Percentiles rank a stretch among this genome's conserved stretches.
phyloP scores from a whole-genome alignment of 2,329 filamentous ascomycete species.

The Colletotrichum gloeosporioides region DNA sequence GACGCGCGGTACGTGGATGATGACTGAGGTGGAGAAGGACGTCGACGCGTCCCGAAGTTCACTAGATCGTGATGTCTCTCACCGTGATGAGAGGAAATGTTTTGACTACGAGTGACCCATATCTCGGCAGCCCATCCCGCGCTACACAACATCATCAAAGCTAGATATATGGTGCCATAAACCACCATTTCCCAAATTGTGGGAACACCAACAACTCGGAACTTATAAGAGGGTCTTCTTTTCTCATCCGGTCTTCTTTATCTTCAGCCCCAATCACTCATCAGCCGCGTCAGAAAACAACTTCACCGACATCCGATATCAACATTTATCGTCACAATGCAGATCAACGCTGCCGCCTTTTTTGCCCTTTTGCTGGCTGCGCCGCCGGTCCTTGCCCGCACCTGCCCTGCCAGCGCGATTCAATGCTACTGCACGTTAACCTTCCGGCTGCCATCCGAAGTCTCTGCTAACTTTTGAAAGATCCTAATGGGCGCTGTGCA shows the following conservation, averaged over 20 bases:
- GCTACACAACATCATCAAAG: not conserved
- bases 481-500: not conserved
- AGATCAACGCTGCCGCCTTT: not conserved
- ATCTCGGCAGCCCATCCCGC: not conserved
- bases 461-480: not conserved
- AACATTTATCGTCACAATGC: not conserved
- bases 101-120: not conserved
- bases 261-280: not conserved
- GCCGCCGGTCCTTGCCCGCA: not conserved
- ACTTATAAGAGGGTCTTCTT: not conserved
- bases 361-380: not conserved
- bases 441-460: not conserved
- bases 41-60: not conserved
- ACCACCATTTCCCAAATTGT: not conserved
- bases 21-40: not conserved
- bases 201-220: not conserved
- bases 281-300: not conserved
- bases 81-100: not conserved
- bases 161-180: not conserved
- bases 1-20: not conserved
- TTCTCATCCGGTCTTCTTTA: not conserved
- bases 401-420: not conserved
- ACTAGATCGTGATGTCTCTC: not conserved
- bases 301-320: not conserved
- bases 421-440: not conserved